phyloP scores from a whole-genome alignment of 2,329 filamentous ascomycete species.

The Pyrenophora graminea region DNA sequence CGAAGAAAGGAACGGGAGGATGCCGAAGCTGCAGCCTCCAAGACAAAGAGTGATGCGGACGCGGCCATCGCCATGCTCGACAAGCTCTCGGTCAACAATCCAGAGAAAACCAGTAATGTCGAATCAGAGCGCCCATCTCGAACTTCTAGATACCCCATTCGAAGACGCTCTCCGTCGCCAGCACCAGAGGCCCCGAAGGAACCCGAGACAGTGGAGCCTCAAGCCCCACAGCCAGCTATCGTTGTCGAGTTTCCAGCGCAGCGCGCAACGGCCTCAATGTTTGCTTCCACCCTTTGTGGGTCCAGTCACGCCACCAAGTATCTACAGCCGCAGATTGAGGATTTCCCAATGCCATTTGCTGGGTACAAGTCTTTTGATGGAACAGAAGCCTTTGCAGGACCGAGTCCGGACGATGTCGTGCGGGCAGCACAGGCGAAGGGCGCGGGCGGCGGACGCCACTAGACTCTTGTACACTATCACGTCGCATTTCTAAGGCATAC shows the following conservation, averaged over 20 bases:
- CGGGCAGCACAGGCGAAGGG: slow-evolving; percentile 72
- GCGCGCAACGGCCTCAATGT: slow-evolving; percentile 55
- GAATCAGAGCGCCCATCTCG: slow-evolving; percentile 14
- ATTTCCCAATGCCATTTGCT: slow-evolving; percentile 49
- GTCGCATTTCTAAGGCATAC: slow-evolving; percentile 28
- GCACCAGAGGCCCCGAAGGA: slow-evolving; percentile 19
- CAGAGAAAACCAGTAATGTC: slow-evolving; percentile 7
- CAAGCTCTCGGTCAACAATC: slow-evolving; percentile 44
- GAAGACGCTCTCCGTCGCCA: slow-evolving; percentile 39
- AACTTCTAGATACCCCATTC: slow-evolving; percentile 28
- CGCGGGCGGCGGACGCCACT: slow-evolving; percentile 45
- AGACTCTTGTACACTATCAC: slow-evolving; percentile 17
- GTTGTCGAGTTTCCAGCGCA: slow-evolving; percentile 42
- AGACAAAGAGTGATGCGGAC: slow-evolving; percentile 29
- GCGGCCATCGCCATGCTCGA: slow-evolving; percentile 51
- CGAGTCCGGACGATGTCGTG: slow-evolving; percentile 90
- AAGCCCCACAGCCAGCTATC: slow-evolving; percentile 25
- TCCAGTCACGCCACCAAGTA: slow-evolving; percentile 8
- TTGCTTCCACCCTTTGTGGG: slow-evolving; percentile 56
- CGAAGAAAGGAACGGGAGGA: slow-evolving; percentile 80
- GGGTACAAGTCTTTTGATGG: slow-evolving; percentile 46
- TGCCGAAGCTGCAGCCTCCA: slow-evolving; percentile 47
- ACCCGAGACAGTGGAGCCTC: slow-evolving; percentile 15
- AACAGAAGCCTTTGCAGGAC: slow-evolving; percentile 72
- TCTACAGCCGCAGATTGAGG: slow-evolving; percentile 1